A percentile compares a stretch with the other conserved stretches of the same genome.
Evolutionary conservation across 202 grass and related monocot genomes (phyloP).

Genomic region (Hordeum pubiflorum): DNA sequence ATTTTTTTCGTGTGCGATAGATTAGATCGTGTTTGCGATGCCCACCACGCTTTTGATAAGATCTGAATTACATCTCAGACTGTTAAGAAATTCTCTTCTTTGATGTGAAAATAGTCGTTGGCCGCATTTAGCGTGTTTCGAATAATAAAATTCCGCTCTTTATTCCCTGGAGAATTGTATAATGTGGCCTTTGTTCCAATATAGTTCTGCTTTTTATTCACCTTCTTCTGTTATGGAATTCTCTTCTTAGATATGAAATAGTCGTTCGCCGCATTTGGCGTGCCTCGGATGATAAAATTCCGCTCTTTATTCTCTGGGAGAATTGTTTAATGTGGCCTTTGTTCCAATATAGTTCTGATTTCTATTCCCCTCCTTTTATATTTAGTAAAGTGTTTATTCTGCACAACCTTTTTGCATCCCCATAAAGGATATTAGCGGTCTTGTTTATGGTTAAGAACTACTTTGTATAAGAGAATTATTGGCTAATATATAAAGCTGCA

Average conservation of each 20-base stretch:
- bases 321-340: background rate
- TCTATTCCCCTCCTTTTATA: background rate
- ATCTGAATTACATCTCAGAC: conserved; percentile 26
- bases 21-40: conserved; percentile 21
- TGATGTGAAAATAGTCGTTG: conserved; percentile 7
- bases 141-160: conserved; percentile 20
- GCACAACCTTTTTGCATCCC: conserved; percentile 30
- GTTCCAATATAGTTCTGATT: conserved; percentile 17
- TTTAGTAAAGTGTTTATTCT: conserved; percentile 24
- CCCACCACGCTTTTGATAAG: conserved; percentile 20
- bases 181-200: conserved; percentile 13
- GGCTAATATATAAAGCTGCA: background rate
- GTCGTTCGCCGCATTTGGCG: background rate
- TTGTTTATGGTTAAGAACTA: background rate
- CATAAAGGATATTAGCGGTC: conserved; percentile 24
- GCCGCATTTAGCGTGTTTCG: background rate
- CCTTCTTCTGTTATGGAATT: background rate
- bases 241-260: conserved; percentile 2
- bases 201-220: background rate
- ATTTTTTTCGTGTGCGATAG: background rate
- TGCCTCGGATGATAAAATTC: conserved; percentile 10
- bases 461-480: conserved; percentile 1
- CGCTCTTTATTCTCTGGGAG: conserved; percentile 20
- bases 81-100: conserved; percentile 13
- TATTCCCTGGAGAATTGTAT: conserved; percentile 26